Percentiles rank a stretch among this genome's conserved stretches.
Conservation (phyloP, 2,329 filamentous ascomycete genomes). For the Keithomyces neogunnii region DNA sequence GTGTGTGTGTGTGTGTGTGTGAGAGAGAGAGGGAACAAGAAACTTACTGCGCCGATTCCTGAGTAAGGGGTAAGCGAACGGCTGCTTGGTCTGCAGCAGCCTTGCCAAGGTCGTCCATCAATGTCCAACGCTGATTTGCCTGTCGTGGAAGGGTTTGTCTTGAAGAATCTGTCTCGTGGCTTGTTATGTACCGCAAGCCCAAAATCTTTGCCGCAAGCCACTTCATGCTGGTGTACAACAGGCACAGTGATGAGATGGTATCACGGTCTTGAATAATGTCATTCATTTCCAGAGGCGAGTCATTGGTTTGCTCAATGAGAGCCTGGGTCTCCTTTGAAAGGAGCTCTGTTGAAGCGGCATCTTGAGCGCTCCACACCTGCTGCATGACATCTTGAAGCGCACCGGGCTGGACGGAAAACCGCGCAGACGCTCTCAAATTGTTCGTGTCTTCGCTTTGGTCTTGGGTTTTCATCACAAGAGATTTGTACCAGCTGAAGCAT, state of each 20-base stretch:
- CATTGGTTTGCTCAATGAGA: conserved; percentile 48
- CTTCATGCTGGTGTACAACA: conserved; percentile 96
- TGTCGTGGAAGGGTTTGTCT: conserved; percentile 42
- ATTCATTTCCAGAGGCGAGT: conserved; percentile 58
- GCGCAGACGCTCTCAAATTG: conserved; percentile 61
- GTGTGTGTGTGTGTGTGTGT: neutral
- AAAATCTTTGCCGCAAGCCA: conserved; percentile 82
- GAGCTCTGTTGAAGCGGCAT: conserved; percentile 38
- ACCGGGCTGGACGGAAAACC: conserved; percentile 59
- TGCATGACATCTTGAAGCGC: conserved; percentile 65
- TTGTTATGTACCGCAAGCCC: conserved; percentile 75
- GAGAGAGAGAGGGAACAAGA: neutral
- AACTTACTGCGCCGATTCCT: conserved; percentile 70
- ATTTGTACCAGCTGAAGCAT: conserved; percentile 84
- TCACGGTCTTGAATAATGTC: conserved; percentile 90
- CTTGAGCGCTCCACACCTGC: conserved; percentile 52
- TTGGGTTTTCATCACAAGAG: conserved; percentile 64
- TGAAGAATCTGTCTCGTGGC: conserved; percentile 59
- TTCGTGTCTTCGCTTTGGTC: conserved; percentile 41
- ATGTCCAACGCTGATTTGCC: conserved; percentile 73
- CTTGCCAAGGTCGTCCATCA: conserved; percentile 58
- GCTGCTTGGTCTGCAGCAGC: conserved; percentile 52
- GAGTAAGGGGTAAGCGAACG: conserved; percentile 80
- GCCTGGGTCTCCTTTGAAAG: conserved; percentile 54
- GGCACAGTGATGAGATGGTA: conserved; percentile 72